phyloP scores from a whole-genome alignment of 208 protist genomes.

The Spongospora subterranea region DNA sequence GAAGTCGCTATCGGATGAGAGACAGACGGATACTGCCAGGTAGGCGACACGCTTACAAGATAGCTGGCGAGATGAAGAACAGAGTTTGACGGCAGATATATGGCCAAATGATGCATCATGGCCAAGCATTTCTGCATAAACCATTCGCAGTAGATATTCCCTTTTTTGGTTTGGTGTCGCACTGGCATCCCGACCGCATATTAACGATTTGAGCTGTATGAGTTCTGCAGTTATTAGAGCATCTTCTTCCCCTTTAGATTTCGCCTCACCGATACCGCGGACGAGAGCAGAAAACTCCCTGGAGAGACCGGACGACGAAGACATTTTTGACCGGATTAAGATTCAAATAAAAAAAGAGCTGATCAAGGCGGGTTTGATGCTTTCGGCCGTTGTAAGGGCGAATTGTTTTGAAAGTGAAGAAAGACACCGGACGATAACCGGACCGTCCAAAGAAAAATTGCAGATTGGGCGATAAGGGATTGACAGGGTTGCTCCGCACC shows the following conservation, averaged over 20 bases:
- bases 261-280: slow-evolving; percentile 8
- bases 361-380: no score
- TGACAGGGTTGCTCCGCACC: no score
- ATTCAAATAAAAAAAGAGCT: no score
- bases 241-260: slow-evolving; percentile 42
- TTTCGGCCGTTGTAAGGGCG: no score
- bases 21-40: slow-evolving; percentile 82
- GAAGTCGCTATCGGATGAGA: slow-evolving; percentile 81
- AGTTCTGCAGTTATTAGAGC: neutral
- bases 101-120: slow-evolving; percentile 72
- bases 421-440: no score
- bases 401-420: no score
- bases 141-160: slow-evolving; percentile 56
- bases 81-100: slow-evolving; percentile 93
- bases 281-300: slow-evolving; percentile 8
- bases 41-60: slow-evolving; percentile 83
- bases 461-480: no score
- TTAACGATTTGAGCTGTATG: neutral
- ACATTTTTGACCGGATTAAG: no score
- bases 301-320: neutral
- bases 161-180: slow-evolving; percentile 21
- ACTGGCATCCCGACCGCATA: neutral
- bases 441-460: no score
- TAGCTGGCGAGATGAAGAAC: slow-evolving; percentile 67
- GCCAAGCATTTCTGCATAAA: slow-evolving; percentile 62